These are phyloP conservation scores for Tylopilus felleus DNA, from an alignment of 768 basidiomycete genomes.

Conservation along the genomic window DNA sequence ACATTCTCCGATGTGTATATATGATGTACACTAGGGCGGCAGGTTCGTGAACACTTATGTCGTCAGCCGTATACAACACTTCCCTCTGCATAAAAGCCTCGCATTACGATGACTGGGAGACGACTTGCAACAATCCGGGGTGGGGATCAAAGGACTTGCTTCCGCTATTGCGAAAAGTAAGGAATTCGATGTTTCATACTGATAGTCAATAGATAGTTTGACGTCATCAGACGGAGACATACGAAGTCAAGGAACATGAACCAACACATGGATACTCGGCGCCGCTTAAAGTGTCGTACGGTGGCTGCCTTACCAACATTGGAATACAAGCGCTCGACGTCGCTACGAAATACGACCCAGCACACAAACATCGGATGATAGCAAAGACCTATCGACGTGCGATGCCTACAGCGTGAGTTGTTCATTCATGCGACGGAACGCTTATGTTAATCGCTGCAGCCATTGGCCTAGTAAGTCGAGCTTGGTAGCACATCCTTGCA, in stretches of 20 bases:
- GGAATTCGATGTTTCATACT: background rate
- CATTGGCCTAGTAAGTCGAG: constrained; percentile 10
- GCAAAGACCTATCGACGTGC: constrained; percentile 44
- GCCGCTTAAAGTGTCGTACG: background rate
- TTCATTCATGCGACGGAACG: background rate
- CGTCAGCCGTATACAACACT: background rate
- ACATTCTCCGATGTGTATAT: background rate
- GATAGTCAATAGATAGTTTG: background rate
- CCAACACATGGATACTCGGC: background rate
- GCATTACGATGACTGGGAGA: constrained; percentile 44
- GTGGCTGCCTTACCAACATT: constrained; percentile 29
- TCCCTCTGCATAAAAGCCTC: constrained; percentile 32
- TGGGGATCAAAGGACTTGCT: constrained; percentile 1
- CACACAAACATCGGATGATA: constrained; percentile 36
- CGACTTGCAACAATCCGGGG: constrained; percentile 6
- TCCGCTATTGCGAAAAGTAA: background rate
- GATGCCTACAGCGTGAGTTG: constrained; percentile 45
- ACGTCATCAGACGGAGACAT: background rate
- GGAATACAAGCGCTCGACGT: constrained; percentile 46
- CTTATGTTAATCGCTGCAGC: background rate
- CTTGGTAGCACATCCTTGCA: background rate
- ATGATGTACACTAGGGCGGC: constrained; percentile 3
- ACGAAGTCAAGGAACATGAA: background rate
- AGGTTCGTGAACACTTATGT: background rate
- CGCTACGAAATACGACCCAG: constrained; percentile 43